Base-by-base conservation (phyloP, 2,329 filamentous ascomycete species). In the Exophiala lecanii-corni region DNA sequence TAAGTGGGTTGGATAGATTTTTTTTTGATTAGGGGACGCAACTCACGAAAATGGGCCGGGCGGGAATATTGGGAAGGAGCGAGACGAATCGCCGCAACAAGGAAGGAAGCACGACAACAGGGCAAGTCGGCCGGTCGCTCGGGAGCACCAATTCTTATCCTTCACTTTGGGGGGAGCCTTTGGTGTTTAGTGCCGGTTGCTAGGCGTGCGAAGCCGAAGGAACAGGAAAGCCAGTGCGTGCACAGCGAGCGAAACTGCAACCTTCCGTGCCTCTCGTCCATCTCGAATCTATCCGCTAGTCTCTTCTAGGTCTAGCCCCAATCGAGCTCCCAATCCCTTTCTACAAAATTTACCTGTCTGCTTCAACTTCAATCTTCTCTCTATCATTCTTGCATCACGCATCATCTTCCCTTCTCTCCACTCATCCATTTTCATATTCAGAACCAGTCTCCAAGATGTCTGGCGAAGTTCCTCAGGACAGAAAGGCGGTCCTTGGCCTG, bases 401-500 rank as follows among this genome's bases (percentile, higher is more conserved):
- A 67, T 60, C 58, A 65, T 33, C 41, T 25, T 39, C 47, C 57
- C 51, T 58, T 51, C 59, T 63, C 60, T 62, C 58, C 53, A 59
- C 62, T 61, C 47, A 48, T 38, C 52, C 41, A 30, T 48, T 45
- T 35, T 57, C 61, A 62, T 55, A 64, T 26, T 17, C 23, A 19
- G 36, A 17, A 33, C 35, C 34, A 39, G 60, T 60, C 58, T 63
- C 62, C 64, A 69, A 57, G 58, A 71, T 72, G 67, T 59, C 64
- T 51, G 68, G 67, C 59, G 70, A 72, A 15, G 69, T 70, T 58
- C 61, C 58, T 55, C 72, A 76, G 63, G 57, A 53, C 50, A 70
- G 75, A 18, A 76, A 77, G 71, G 67, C 69, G 62, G 63, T 76
- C 58, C 62, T 78, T 62, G 76, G 45, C 37, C 43, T 47, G 34